Conservation (phyloP, 257 asterid genomes). For the Coffea eugenioides region DNA sequence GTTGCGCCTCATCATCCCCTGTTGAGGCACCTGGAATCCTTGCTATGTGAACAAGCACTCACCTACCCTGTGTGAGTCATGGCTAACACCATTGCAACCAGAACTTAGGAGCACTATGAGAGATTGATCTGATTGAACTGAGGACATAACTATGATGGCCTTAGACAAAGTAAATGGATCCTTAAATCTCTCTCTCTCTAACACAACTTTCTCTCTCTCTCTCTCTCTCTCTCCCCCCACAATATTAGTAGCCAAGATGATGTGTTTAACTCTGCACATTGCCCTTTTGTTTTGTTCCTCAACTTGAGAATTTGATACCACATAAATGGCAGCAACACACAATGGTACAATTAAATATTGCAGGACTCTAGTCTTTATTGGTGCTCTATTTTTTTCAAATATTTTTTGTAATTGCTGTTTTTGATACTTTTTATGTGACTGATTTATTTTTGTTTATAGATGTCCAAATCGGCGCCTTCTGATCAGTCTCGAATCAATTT, state of each 20-base stretch:
- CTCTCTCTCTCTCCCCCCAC: background rate
- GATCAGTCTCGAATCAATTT: slow-evolving; percentile 92
- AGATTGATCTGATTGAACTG: background rate
- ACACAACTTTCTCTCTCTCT: background rate
- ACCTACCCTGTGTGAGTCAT: background rate
- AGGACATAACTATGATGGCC: background rate
- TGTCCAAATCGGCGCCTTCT: slow-evolving; percentile 98
- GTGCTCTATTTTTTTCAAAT: slow-evolving; percentile 10
- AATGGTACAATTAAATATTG: background rate
- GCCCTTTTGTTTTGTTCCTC: background rate
- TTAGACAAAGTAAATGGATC: background rate
- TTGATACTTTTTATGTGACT: slow-evolving; percentile 18
- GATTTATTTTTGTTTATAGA: slow-evolving; percentile 43
- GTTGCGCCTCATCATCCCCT: background rate
- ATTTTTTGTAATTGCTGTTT: background rate
- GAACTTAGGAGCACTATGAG: background rate
- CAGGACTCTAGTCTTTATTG: background rate
- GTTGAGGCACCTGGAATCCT: background rate
- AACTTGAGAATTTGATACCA: background rate
- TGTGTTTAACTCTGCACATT: background rate
- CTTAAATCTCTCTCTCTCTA: too few species aligned
- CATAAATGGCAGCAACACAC: too few species aligned
- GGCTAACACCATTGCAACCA: too few species aligned
- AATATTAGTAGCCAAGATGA: background rate
- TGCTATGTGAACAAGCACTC: background rate